These are phyloP conservation scores for Pugionium cornutum DNA, from an alignment of 345 rosid species.

Conservation along the genomic window DNA sequence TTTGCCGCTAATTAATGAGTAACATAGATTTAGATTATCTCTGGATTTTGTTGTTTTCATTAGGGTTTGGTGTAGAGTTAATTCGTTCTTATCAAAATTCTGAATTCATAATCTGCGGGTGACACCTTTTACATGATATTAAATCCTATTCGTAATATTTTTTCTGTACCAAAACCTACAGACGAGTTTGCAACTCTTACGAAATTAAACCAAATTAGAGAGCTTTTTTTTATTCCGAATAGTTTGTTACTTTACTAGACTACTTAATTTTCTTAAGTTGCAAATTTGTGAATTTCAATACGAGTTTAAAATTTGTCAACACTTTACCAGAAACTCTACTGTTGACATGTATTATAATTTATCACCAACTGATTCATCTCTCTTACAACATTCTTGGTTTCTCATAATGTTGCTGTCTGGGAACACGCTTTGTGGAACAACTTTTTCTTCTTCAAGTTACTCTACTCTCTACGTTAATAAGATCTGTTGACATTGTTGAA, in stretches of 20 bases:
- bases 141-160: neutral
- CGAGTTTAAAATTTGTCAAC: no score
- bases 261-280: neutral
- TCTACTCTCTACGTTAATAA: neutral
- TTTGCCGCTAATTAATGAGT: neutral
- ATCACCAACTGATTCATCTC: neutral
- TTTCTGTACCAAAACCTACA: neutral
- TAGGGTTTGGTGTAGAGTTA: neutral
- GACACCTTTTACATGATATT: neutral
- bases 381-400: neutral
- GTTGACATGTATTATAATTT: no score
- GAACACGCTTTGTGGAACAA: neutral
- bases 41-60: neutral
- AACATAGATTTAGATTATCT: neutral
- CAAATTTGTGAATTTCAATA: neutral
- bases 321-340: no score
- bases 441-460: neutral
- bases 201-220: neutral
- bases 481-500: conserved; percentile 47
- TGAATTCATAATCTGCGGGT: neutral
- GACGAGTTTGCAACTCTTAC: neutral
- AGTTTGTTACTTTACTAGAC: neutral
- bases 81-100: neutral
- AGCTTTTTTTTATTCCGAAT: neutral
- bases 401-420: no score